Evolutionary conservation across 768 basidiomycete species (phyloP), one percentile per base, ranked within the genome.

Genomic region (Lentinula lateritia): DNA sequence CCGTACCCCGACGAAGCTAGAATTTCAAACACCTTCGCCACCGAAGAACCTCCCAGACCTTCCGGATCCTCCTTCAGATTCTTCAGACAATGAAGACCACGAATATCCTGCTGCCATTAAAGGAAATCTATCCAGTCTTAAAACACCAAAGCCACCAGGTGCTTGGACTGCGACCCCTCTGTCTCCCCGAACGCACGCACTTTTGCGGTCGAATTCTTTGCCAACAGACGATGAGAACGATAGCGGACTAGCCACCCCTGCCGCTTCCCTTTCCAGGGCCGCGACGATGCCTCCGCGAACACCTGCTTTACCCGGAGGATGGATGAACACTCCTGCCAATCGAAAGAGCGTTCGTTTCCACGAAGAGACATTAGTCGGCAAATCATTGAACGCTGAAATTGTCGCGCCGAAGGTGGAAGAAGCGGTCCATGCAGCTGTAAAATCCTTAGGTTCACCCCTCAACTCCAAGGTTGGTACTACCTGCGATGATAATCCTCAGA

Each of bases 251-350:
- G 72, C 72, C 0, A 86, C 86, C 0, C 85, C 86, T 1, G 71
- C 70, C 18, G 62, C 76, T 18, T 79, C 85, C n/a, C 67, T 85
- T 41, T 82, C 83, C 9, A 78, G 80, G 65, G 78, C 78, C 34
- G 74, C 70, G 9, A 72, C 79, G 6, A 70, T 83, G 10, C 77
- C 83, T 23, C 62, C 74, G 16, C 81, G 81, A 61, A 90, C 87
- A 0, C 88, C 89, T 45, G 83, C 78, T n/a, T 82, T 81, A 2
- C 88, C 89, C 18, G 89, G 89, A 42, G 87, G 79, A 43, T 90
- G 88, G 86, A 63, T 80, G 50, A 71, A 74, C 2, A 89, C 89
- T 13, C 87, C 89, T 2, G 78, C 73, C 18, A 56, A 41, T 42
- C 76, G 80, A 66, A 89, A 84, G 69, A 85, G 83, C 62, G 90